Evolutionary conservation across 148 eudicot genomes (phyloP).

Genomic region (Euryodendron excelsum): DNA sequence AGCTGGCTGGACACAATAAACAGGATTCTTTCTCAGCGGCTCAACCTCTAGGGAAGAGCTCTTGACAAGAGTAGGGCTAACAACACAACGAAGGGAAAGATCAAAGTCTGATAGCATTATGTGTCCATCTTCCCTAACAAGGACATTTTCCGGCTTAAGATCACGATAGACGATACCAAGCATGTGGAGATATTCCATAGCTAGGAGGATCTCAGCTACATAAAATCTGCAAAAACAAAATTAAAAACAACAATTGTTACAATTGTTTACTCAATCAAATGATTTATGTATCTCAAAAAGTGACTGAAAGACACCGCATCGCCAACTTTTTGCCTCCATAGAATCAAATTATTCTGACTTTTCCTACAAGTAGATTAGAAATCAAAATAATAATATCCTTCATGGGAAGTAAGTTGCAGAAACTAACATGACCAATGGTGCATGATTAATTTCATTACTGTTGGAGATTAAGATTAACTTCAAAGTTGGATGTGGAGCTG

Average conservation of each 20-base stretch:
- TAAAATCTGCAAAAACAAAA: constrained; percentile 49
- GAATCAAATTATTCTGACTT: not conserved
- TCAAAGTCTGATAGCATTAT: constrained; percentile 81
- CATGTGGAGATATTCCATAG: constrained; percentile 80
- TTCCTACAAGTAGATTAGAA: not conserved
- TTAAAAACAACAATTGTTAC: not conserved
- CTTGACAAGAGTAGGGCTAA: constrained; percentile 60
- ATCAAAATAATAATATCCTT: not conserved
- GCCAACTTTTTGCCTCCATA: not conserved
- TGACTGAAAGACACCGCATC: not conserved
- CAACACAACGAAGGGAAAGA: constrained; percentile 65
- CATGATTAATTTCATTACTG: not conserved
- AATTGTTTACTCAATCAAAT: not conserved
- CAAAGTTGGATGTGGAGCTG: not conserved
- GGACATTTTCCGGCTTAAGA: constrained; percentile 71
- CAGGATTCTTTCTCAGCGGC: constrained; percentile 39
- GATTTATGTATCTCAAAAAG: not conserved
- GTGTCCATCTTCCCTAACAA: constrained; percentile 75
- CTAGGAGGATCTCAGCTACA: constrained; percentile 65
- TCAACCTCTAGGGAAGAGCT: constrained; percentile 37
- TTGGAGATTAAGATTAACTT: not conserved
- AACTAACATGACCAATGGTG: not conserved
- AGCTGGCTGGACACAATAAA: constrained; percentile 62
- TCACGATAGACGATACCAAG: constrained; percentile 72
- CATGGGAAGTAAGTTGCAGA: not conserved